Percentiles rank a stretch among this genome's conserved stretches.
Conservation (phyloP, 371 early-diverging fungal species). For the Blakeslea trispora region DNA sequence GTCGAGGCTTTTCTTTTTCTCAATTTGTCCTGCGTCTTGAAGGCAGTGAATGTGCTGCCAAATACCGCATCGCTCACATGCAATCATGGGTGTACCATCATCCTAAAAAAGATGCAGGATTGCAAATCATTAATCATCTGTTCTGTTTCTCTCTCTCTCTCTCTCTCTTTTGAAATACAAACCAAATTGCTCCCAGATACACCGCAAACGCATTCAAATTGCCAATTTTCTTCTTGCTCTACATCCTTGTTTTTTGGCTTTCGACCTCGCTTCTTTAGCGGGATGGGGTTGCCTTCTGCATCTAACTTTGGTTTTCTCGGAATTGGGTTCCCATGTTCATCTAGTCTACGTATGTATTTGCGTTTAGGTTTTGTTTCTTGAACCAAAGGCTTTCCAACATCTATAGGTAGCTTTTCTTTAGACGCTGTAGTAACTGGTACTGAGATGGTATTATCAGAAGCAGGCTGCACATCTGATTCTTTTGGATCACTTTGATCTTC, state of each 20-base stretch:
- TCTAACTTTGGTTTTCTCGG: constrained; percentile 12
- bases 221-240: constrained; percentile 55
- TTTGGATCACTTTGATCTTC: constrained; percentile 26
- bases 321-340: constrained; percentile 18
- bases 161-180: constrained; percentile 15
- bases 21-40: constrained; percentile 45
- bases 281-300: constrained; percentile 16
- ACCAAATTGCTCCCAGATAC: constrained; percentile 59
- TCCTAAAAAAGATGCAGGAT: too few species aligned
- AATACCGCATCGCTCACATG: constrained; percentile 65
- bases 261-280: constrained; percentile 34
- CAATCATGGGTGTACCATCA: constrained; percentile 77
- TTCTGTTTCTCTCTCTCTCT: too few species aligned
- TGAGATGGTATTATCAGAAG: not conserved
- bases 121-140: too few species aligned
- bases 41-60: constrained; percentile 78
- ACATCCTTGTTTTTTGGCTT: constrained; percentile 35
- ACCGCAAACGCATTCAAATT: constrained; percentile 61
- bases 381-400: not conserved
- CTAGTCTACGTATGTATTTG: constrained; percentile 9
- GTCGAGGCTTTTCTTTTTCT: constrained; percentile 31
- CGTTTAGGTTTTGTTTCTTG: constrained; percentile 13
- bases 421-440: not conserved
- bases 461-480: not conserved
- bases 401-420: not conserved